A percentile compares a stretch with the other conserved stretches of the same genome.
Conservation (phyloP, 768 basidiomycete genomes). For the Tricholoma sp. region DNA sequence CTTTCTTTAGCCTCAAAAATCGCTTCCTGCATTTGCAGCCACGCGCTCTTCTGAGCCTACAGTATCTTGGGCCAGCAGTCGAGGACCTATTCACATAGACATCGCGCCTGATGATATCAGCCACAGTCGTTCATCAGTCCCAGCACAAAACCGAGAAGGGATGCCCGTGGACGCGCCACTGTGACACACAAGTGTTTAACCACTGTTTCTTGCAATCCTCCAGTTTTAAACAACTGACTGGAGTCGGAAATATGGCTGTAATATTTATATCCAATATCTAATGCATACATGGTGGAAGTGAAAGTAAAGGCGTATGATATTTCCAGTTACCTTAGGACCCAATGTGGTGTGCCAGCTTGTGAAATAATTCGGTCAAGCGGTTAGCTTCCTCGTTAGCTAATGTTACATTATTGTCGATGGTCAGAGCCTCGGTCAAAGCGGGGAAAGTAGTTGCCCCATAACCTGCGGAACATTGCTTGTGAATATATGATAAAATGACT, state of each 20-base stretch:
- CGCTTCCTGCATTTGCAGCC: background rate
- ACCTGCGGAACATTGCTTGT: constrained; percentile 32
- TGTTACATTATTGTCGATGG: constrained; percentile 59
- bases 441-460: constrained; percentile 86
- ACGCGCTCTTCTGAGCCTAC: background rate
- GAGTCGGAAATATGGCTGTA: background rate
- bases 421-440: constrained; percentile 71
- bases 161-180: background rate
- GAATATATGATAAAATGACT: background rate
- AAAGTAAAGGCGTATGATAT: background rate
- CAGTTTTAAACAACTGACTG: background rate
- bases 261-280: background rate
- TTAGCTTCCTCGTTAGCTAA: constrained; percentile 56
- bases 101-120: background rate
- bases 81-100: background rate
- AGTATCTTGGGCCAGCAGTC: background rate
- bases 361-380: constrained; percentile 51
- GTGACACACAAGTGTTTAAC: background rate
- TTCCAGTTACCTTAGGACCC: constrained; percentile 16
- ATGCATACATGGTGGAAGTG: background rate
- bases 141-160: background rate
- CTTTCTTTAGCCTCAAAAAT: constrained; percentile 5
- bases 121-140: background rate
- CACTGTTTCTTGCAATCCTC: background rate
- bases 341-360: constrained; percentile 41